phyloP scores from a whole-genome alignment of 495 filamentous ascomycete genomes.

The Penicillium canariense region DNA sequence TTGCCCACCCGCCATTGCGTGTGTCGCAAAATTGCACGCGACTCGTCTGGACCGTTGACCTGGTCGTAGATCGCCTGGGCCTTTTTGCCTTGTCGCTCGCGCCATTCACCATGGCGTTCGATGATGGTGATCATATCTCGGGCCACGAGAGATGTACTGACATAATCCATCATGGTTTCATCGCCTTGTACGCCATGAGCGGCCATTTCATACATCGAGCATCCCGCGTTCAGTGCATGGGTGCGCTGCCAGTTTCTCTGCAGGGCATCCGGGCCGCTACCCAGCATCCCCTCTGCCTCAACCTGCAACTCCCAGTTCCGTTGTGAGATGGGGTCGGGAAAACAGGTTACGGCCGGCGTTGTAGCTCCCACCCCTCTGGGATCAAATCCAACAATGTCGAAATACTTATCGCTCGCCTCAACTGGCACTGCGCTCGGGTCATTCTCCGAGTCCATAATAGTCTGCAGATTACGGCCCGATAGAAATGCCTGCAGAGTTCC shows the following conservation, averaged over 20 bases:
- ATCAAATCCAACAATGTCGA: slow-evolving; percentile 57
- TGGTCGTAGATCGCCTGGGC: slow-evolving; percentile 30
- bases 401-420: slow-evolving; percentile 36
- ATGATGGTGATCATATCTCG: slow-evolving; percentile 52
- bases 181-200: slow-evolving; percentile 18
- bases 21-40: slow-evolving; percentile 24
- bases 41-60: slow-evolving; percentile 27
- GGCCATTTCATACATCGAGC: slow-evolving; percentile 31
- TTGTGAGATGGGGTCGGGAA: slow-evolving; percentile 40
- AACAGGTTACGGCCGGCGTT: slow-evolving; percentile 48
- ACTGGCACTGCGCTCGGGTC: slow-evolving; percentile 14
- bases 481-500: slow-evolving; percentile 40
- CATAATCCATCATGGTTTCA: slow-evolving; percentile 43
- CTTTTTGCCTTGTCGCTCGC: slow-evolving; percentile 31
- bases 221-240: slow-evolving; percentile 40
- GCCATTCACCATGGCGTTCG: slow-evolving; percentile 49
- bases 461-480: slow-evolving; percentile 40
- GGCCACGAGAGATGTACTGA: slow-evolving; percentile 48
- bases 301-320: slow-evolving; percentile 40
- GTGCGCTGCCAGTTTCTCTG: slow-evolving; percentile 51
- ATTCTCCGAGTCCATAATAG: slow-evolving; percentile 38
- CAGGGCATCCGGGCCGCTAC: slow-evolving; percentile 30
- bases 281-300: slow-evolving; percentile 43
- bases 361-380: slow-evolving; percentile 54
- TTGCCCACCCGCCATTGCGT: slow-evolving; percentile 35